These are phyloP conservation scores for Flaveria bidentis DNA, from an alignment of 129 eudicot genomes.

Conservation along the genomic window DNA sequence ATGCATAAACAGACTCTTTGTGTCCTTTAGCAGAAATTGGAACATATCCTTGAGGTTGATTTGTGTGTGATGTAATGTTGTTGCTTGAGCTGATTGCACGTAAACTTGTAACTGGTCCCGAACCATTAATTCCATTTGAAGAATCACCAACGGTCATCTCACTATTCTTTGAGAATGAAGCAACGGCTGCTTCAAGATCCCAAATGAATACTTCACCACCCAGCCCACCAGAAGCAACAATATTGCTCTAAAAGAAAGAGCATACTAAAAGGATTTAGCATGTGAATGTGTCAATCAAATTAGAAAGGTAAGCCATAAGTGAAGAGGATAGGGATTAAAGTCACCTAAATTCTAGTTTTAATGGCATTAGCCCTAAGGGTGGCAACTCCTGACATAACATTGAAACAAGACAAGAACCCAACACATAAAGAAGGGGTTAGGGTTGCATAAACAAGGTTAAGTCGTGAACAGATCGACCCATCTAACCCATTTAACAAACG, in stretches of 20 bases:
- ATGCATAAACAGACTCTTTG: constrained; percentile 93
- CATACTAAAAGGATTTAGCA: constrained; percentile 13
- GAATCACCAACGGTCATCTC: constrained; percentile 56
- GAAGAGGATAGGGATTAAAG: not conserved
- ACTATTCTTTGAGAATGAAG: constrained; percentile 58
- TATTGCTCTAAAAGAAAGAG: constrained; percentile 50
- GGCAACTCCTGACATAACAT: not conserved
- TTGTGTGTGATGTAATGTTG: constrained; percentile 61
- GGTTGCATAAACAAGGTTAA: not conserved
- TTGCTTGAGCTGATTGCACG: constrained; percentile 77
- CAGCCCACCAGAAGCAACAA: constrained; percentile 86
- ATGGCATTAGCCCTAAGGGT: not conserved
- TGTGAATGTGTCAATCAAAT: constrained; percentile 5
- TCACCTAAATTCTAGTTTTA: not conserved
- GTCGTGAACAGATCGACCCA: not conserved
- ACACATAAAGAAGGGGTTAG: not conserved
- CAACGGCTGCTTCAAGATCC: constrained; percentile 90
- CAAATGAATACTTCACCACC: constrained; percentile 94
- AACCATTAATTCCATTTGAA: constrained; percentile 57
- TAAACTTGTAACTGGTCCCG: constrained; percentile 58
- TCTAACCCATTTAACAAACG: not conserved
- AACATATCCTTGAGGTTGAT: constrained; percentile 69
- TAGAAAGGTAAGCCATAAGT: not conserved
- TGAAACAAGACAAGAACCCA: not conserved
- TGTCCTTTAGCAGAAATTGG: constrained; percentile 92